These are phyloP conservation scores for Fonsecaea multimorphosa DNA, from an alignment of 2,329 filamentous ascomycete genomes.

Conservation along the genomic window DNA sequence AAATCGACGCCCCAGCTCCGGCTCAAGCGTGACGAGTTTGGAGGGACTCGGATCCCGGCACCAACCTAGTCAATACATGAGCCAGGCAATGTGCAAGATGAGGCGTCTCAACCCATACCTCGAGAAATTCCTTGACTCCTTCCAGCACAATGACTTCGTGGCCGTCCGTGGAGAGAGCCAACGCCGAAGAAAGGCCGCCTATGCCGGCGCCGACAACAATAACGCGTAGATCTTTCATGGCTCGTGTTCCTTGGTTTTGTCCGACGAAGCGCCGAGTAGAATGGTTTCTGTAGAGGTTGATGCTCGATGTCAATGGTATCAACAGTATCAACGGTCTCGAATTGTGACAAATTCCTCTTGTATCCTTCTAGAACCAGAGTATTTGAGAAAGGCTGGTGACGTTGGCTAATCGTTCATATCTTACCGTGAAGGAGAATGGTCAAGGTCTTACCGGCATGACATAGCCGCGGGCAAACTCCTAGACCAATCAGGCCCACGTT, in stretches of 20 bases:
- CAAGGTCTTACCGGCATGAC: background rate
- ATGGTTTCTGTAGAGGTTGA: background rate
- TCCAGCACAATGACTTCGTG: slow-evolving; percentile 43
- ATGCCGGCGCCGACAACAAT: slow-evolving; percentile 38
- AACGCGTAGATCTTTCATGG: slow-evolving; percentile 30
- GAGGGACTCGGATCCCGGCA: slow-evolving; percentile 40
- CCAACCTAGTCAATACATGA: slow-evolving; percentile 32
- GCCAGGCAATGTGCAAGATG: background rate
- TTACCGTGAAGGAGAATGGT: background rate
- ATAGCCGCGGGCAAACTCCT: slow-evolving; percentile 18
- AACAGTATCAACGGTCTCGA: background rate
- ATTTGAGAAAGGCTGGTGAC: slow-evolving; percentile 3
- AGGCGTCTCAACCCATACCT: slow-evolving; percentile 19
- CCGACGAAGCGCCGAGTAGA: background rate
- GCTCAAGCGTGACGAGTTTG: slow-evolving; percentile 38
- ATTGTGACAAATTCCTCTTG: background rate
- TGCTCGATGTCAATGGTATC: background rate
- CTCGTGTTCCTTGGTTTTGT: background rate
- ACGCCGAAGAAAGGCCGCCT: slow-evolving; percentile 36
- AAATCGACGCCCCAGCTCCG: slow-evolving; percentile 34
- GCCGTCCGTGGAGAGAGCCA: slow-evolving; percentile 39
- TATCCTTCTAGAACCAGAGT: background rate
- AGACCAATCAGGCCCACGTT: background rate
- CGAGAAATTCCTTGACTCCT: slow-evolving; percentile 36
- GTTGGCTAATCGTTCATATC: background rate